phyloP scores from a whole-genome alignment of 352 stramenopile species.

The Pythium guiyangense region DNA sequence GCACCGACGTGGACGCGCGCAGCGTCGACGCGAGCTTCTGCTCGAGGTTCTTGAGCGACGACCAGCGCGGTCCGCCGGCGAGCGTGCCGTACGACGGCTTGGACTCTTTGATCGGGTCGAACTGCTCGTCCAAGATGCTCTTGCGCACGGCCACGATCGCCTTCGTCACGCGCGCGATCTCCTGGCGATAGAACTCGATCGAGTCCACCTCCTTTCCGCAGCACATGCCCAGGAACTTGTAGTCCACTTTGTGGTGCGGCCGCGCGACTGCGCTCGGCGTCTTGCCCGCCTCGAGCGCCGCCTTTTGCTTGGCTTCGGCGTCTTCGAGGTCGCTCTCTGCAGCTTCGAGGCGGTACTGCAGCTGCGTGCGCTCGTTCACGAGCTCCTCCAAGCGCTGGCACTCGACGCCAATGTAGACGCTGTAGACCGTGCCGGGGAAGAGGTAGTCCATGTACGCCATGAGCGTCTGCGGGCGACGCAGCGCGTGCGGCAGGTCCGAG shows the following conservation, averaged over 20 bases:
- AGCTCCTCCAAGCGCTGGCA: constrained; percentile 52
- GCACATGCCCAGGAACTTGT: constrained; percentile 42
- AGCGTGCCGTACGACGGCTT: constrained; percentile 19
- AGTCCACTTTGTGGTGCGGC: constrained; percentile 31
- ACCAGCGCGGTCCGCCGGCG: constrained; percentile 8
- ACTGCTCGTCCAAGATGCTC: constrained; percentile 46
- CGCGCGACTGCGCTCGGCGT: constrained; percentile 20
- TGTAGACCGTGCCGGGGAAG: constrained; percentile 58
- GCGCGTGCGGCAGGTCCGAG: constrained; percentile 47
- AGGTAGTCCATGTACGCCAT: constrained; percentile 62
- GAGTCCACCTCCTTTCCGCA: constrained; percentile 48
- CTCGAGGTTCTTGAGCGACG: constrained; percentile 9
- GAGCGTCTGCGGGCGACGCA: constrained; percentile 53
- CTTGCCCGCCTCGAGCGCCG: constrained; percentile 15
- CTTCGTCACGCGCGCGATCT: constrained; percentile 43
- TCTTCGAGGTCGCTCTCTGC: constrained; percentile 40
- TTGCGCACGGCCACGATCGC: constrained; percentile 44
- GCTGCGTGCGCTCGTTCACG: constrained; percentile 40
- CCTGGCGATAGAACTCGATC: constrained; percentile 47
- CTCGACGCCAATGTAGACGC: constrained; percentile 70
- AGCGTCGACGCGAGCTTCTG: constrained; percentile 11
- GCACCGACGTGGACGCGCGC: constrained; percentile 1
- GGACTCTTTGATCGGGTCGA: constrained; percentile 24
- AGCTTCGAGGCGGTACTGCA: constrained; percentile 49
- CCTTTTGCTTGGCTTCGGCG: constrained; percentile 14